These are phyloP conservation scores for Tolypocladium inflatum DNA, from an alignment of 2,329 filamentous ascomycete species.

Conservation along the genomic window DNA sequence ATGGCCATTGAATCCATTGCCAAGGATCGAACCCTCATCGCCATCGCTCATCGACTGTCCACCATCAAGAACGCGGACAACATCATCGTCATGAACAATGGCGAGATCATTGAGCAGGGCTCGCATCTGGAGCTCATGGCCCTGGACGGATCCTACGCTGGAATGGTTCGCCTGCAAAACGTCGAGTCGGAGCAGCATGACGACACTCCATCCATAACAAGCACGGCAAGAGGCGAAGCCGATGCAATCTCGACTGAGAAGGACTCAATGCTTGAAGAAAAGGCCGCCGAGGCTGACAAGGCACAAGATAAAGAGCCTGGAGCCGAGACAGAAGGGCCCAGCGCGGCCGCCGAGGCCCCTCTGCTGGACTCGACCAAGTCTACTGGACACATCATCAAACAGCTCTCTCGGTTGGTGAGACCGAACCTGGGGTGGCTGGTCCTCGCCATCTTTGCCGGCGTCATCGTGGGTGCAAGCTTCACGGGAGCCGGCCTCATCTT, in stretches of 20 bases:
- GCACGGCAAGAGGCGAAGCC: conserved; percentile 22
- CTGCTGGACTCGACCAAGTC: conserved; percentile 31
- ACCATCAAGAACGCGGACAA: conserved; percentile 56
- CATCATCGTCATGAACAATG: conserved; percentile 55
- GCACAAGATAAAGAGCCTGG: conserved; percentile 24
- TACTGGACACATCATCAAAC: conserved; percentile 27
- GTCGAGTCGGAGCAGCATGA: conserved; percentile 20
- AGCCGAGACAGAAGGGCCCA: conserved; percentile 15
- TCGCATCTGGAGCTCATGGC: conserved; percentile 51
- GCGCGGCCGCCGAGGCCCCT: not conserved
- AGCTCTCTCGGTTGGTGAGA: conserved; percentile 25
- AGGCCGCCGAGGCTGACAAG: conserved; percentile 27
- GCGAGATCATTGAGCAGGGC: conserved; percentile 53
- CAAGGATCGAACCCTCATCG: conserved; percentile 51
- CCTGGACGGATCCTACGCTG: conserved; percentile 38
- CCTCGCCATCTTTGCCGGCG: conserved; percentile 29
- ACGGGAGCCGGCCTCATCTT: conserved; percentile 44
- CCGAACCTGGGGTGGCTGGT: conserved; percentile 29
- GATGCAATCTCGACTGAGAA: conserved; percentile 26
- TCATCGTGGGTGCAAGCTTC: conserved; percentile 47
- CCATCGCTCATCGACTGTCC: conserved; percentile 54
- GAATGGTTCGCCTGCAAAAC: conserved; percentile 37
- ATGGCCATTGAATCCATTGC: conserved; percentile 33
- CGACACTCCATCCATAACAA: conserved; percentile 18
- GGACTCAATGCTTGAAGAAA: conserved; percentile 27